phyloP scores from a whole-genome alignment of 2,329 filamentous ascomycete genomes.

The Penicillium thymicola region DNA sequence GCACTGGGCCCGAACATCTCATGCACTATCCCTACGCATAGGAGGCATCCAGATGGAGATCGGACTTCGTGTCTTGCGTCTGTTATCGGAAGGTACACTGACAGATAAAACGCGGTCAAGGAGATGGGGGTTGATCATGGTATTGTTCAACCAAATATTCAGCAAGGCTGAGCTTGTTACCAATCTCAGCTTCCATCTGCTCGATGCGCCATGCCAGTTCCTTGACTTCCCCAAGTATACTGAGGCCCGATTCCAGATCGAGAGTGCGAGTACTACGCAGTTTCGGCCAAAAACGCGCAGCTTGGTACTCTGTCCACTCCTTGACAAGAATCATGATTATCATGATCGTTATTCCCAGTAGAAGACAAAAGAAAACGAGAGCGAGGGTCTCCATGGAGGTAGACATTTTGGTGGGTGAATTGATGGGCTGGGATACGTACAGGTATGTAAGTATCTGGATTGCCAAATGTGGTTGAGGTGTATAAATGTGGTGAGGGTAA shows the following conservation, averaged over 20 bases:
- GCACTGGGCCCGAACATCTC: background rate
- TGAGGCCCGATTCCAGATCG: conserved; percentile 3
- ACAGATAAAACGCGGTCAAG: background rate
- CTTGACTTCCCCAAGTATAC: background rate
- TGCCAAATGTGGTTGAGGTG: background rate
- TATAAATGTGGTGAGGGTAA: background rate
- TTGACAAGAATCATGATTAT: conserved; percentile 5
- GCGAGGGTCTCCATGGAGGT: background rate
- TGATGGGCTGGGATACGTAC: background rate
- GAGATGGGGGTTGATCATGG: background rate
- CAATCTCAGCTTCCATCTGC: background rate
- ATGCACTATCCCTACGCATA: conserved; percentile 4
- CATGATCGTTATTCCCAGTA: conserved; percentile 1
- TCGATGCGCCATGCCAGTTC: background rate
- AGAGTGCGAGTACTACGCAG: background rate
- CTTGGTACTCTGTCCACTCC: conserved; percentile 6
- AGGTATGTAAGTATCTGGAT: background rate
- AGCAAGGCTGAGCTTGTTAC: background rate
- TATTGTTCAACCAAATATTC: background rate
- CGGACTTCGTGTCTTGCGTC: background rate
- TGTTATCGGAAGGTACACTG: background rate
- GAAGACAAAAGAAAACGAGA: background rate
- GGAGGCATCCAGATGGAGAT: conserved; percentile 1
- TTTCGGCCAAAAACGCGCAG: conserved; percentile 7
- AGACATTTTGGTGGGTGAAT: background rate